phyloP scores from a whole-genome alignment of 805 yeast species.

The Wickerhamomyces kurtzmanii region DNA sequence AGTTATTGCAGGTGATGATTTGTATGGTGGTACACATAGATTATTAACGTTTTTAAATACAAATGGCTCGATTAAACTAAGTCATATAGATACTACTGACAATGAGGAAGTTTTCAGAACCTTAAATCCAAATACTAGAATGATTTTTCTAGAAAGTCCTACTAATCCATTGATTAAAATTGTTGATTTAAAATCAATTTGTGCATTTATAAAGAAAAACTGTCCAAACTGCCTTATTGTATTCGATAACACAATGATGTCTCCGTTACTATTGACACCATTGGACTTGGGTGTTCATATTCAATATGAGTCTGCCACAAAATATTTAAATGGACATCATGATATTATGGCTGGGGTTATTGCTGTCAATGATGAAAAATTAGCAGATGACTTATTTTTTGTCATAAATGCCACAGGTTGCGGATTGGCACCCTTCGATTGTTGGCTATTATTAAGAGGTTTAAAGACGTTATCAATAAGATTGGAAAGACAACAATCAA shows the following conservation, averaged over 20 bases:
- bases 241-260: slow-evolving; percentile 96
- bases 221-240: slow-evolving; percentile 67
- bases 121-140: slow-evolving; percentile 48
- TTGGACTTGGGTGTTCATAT: slow-evolving; percentile 82
- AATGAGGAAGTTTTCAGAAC: slow-evolving; percentile 48
- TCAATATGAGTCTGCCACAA: slow-evolving; percentile 90
- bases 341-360: slow-evolving; percentile 94
- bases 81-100: slow-evolving; percentile 77
- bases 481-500: slow-evolving; percentile 79
- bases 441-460: slow-evolving; percentile 84
- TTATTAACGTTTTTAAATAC: slow-evolving; percentile 62
- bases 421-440: slow-evolving; percentile 88
- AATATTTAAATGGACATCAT: slow-evolving; percentile 89
- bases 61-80: slow-evolving; percentile 54
- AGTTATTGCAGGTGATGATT: slow-evolving; percentile 89
- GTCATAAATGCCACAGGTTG: slow-evolving; percentile 86
- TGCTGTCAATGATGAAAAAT: slow-evolving; percentile 52
- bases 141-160: slow-evolving; percentile 85
- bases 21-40: slow-evolving; percentile 91
- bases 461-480: slow-evolving; percentile 81
- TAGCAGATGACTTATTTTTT: slow-evolving; percentile 63
- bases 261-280: slow-evolving; percentile 81
- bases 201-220: slow-evolving; percentile 53
- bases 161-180: slow-evolving; percentile 90
- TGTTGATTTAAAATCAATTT: slow-evolving; percentile 63